Conservation (phyloP, 2,329 filamentous ascomycete species). For the Neonectria punicea region DNA sequence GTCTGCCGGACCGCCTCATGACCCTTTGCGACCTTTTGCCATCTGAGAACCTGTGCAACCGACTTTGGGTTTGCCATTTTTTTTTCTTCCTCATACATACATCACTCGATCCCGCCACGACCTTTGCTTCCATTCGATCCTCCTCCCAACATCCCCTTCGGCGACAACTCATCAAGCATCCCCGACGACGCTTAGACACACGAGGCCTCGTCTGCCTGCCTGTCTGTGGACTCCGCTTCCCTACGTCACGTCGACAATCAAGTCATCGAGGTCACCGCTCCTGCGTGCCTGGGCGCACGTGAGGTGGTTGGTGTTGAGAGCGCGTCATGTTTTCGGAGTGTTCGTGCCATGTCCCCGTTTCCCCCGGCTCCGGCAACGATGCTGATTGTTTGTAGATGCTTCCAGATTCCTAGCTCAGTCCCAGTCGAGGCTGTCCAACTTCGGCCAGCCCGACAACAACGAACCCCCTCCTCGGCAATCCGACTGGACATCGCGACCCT, state of each 20-base stretch:
- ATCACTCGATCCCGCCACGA: conserved; percentile 5
- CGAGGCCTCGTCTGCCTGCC: conserved; percentile 17
- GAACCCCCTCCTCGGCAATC: conserved; percentile 40
- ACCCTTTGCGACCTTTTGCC: conserved; percentile 30
- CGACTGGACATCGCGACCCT: conserved; percentile 51
- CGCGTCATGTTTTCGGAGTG: conserved; percentile 77
- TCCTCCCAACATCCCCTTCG: neutral
- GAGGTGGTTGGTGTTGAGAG: conserved; percentile 49
- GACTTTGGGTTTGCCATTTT: conserved; percentile 29
- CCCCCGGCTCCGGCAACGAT: neutral
- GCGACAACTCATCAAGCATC: conserved; percentile 16
- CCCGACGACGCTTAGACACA: conserved; percentile 32
- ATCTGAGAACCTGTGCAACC: conserved; percentile 23
- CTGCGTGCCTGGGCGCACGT: conserved; percentile 36
- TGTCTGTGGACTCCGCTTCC: conserved; percentile 29
- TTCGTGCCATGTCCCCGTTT: conserved; percentile 59
- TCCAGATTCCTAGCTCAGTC: conserved; percentile 97
- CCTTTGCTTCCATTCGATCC: conserved; percentile 10
- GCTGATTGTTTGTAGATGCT: conserved; percentile 73
- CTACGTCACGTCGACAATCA: conserved; percentile 38
- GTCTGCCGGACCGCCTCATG: conserved; percentile 43
- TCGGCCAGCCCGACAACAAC: conserved; percentile 68
- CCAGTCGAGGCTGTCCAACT: conserved; percentile 85
- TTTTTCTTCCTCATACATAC: conserved; percentile 26
- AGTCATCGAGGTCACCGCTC: conserved; percentile 23